Evolutionary conservation across 352 stramenopile genomes (phyloP), one percentile per base, ranked within the genome.

Genomic region (Phytophthora lateralis): DNA sequence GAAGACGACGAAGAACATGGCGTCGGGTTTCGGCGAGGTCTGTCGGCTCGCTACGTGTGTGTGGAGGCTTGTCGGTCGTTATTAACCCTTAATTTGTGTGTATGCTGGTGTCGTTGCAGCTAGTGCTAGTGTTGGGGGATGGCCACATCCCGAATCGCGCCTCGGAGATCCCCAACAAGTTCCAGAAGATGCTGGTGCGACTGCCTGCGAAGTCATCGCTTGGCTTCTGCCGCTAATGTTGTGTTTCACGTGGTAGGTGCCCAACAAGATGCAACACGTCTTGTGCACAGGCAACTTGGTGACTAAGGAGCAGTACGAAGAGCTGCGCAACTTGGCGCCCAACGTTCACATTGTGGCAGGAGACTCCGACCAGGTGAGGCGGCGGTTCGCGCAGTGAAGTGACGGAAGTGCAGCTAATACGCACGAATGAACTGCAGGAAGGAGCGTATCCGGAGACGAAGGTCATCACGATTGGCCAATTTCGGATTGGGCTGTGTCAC

Each of bases 181-280:
- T 99, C 64, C 90, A 97, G 68, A 95, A 96, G 60, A 96, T 96
- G 78, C 78, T 94, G 49, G 85, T 95, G 54, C 60, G 53, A 29
- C 14, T 4, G 20, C 18, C 27, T 34, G 8, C 17, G n/a, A 17
- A 20, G 21, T 26, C 45, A 10, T 17, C 7, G 3, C 5, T 49
- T 37, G 12, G 20, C 8, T 11, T 30, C 14, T 35, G 15, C 15
- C 35, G 35, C 49, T 56, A 14, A 32, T 38, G 14, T 18, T 58
- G 38, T 37, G 49, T 21, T n/a, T 12, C 24, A 32, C 9, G 34
- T 27, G 94, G 75, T 71, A 99, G 48, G 83, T 99, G 10, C 97
- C 97, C 3, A 98, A 98, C 68, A 99, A 99, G 71, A 99, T 99
- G 75, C 95, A 99, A 70, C 97, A 99, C 71, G 91, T 99, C 9